Percentiles rank a stretch among this genome's conserved stretches.
Conservation (phyloP, 1,284 basidiomycete species). For the Cryptococcus wingfieldii region DNA sequence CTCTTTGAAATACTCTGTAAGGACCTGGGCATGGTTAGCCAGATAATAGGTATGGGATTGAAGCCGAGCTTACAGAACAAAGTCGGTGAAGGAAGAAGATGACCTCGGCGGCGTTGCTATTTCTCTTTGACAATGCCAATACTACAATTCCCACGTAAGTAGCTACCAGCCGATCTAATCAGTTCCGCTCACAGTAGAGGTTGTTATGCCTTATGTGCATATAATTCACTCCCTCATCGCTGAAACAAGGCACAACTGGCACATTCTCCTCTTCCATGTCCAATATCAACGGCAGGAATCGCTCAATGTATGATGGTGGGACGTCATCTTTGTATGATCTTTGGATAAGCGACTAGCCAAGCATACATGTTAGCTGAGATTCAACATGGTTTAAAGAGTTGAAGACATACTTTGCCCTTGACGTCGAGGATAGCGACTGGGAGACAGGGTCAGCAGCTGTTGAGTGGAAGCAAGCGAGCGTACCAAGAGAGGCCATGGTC, state of each 20-base stretch:
- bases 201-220: slow-evolving; percentile 99
- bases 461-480: slow-evolving; percentile 3
- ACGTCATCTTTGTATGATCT: slow-evolving; percentile 98
- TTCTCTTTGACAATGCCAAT: slow-evolving; percentile 90
- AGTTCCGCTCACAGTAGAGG: slow-evolving; percentile 71
- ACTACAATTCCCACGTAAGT: slow-evolving; percentile 54
- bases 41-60: background rate
- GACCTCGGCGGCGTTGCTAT: slow-evolving; percentile 92
- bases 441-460: background rate
- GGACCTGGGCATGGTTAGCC: slow-evolving; percentile 58
- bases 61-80: slow-evolving; percentile 50
- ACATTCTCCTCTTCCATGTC: slow-evolving; percentile 98
- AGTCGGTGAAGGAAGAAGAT: slow-evolving; percentile 96
- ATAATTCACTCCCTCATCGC: slow-evolving; percentile 89
- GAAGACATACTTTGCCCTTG: slow-evolving; percentile 65
- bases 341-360: slow-evolving; percentile 79
- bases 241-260: slow-evolving; percentile 92
- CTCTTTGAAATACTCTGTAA: slow-evolving; percentile 99
- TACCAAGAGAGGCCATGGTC: slow-evolving; percentile 39
- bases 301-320: slow-evolving; percentile 78
- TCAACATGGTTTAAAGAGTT: background rate
- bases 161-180: background rate
- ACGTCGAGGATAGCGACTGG: slow-evolving; percentile 90
- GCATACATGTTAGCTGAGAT: background rate
- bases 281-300: slow-evolving; percentile 88